A percentile compares a stretch with the other conserved stretches of the same genome.
These are phyloP conservation scores for Neophaeococcomyces mojaviensis DNA, from an alignment of 2,329 filamentous ascomycete species.

Conservation along the genomic window DNA sequence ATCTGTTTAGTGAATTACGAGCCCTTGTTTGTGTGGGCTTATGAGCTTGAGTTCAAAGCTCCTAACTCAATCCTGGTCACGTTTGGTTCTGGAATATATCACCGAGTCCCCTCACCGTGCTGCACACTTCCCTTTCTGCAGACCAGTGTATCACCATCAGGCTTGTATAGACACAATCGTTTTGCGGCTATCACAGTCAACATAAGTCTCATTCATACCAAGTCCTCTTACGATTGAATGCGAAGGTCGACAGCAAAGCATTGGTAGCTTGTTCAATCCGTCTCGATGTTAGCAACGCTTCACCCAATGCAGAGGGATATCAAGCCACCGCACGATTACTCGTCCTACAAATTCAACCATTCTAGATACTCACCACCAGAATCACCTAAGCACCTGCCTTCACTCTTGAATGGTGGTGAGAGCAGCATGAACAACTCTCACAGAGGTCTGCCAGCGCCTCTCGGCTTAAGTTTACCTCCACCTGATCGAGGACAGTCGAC, in stretches of 20 bases:
- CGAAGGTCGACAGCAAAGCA: not conserved
- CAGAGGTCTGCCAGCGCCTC: conserved; percentile 61
- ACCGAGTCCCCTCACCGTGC: not conserved
- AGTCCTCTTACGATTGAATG: conserved; percentile 1
- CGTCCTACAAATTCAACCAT: conserved; percentile 30
- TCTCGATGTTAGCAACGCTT: conserved; percentile 45
- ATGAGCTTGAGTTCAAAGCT: conserved; percentile 2
- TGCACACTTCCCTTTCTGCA: not conserved
- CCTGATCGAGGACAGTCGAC: conserved; percentile 20
- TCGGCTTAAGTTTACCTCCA: conserved; percentile 38
- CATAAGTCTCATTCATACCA: not conserved
- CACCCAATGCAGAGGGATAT: conserved; percentile 42
- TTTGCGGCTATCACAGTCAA: not conserved
- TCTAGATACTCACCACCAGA: conserved; percentile 35
- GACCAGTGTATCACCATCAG: not conserved
- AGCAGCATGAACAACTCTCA: conserved; percentile 61
- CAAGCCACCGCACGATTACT: conserved; percentile 44
- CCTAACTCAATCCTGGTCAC: conserved; percentile 1
- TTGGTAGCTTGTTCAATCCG: conserved; percentile 8
- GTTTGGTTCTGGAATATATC: conserved; percentile 7
- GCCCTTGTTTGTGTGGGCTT: conserved; percentile 3
- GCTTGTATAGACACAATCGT: too few species aligned
- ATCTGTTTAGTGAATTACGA: too few species aligned
- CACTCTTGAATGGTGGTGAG: conserved; percentile 30
- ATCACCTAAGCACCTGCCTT: conserved; percentile 28